phyloP scores from a whole-genome alignment of 1,284 basidiomycete genomes.

The Ustilago nuda region DNA sequence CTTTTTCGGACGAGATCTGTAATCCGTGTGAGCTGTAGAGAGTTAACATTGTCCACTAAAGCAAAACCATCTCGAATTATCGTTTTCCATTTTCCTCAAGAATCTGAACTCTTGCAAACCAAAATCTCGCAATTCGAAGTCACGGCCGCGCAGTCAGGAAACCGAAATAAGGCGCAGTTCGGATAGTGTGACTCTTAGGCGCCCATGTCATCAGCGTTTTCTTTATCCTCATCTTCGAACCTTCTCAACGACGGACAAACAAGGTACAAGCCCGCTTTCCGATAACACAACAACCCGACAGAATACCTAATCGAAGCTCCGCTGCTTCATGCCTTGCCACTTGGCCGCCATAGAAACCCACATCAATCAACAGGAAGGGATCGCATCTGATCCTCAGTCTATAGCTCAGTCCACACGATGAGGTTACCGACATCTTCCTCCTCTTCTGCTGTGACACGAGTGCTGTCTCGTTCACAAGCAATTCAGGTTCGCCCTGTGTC shows the following conservation, averaged over 20 bases:
- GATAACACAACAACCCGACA: background rate
- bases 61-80: background rate
- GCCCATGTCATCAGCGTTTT: slow-evolving; percentile 5
- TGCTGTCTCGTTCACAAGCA: slow-evolving; percentile 13
- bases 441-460: slow-evolving; percentile 16
- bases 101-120: background rate
- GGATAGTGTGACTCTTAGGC: slow-evolving; percentile 23
- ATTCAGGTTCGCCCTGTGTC: slow-evolving; percentile 21
- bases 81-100: background rate
- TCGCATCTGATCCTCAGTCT: background rate
- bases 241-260: background rate
- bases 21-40: background rate
- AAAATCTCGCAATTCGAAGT: slow-evolving; percentile 18
- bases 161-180: slow-evolving; percentile 34
- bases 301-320: too few species aligned
- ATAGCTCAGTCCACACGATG: slow-evolving; percentile 10
- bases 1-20: background rate
- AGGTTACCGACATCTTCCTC: slow-evolving; percentile 19
- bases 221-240: background rate
- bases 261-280: background rate
- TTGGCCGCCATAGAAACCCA: background rate
- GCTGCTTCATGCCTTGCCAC: too few species aligned
- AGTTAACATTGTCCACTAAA: background rate
- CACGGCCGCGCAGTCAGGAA: slow-evolving; percentile 4
- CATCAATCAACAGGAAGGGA: background rate